phyloP scores from a whole-genome alignment of 2,329 filamentous ascomycete genomes.

The Fusarium fracticaudum region DNA sequence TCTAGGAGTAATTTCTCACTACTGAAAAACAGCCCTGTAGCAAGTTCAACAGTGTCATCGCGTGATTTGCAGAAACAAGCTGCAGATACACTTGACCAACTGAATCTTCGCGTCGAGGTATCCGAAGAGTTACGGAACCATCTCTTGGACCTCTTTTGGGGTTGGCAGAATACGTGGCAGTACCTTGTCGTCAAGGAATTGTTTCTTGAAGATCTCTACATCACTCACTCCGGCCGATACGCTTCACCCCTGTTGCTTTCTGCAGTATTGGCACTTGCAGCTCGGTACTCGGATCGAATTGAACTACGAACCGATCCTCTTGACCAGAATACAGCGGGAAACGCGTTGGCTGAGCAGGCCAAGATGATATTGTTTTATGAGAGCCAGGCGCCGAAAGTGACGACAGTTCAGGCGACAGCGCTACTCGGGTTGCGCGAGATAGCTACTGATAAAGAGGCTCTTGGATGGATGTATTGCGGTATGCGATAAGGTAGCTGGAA shows the following conservation, averaged over 20 bases:
- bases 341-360: not conserved
- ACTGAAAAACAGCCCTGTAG: not conserved
- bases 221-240: not conserved
- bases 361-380: not conserved
- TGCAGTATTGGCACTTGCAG: not conserved
- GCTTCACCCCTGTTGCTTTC: not conserved
- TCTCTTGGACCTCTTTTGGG: not conserved
- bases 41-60: not conserved
- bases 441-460: not conserved
- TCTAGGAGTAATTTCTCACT: not conserved
- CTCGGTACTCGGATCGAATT: not conserved
- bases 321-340: not conserved
- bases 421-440: not conserved
- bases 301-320: not conserved
- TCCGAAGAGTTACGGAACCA: not conserved
- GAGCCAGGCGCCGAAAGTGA: not conserved
- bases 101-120: not conserved
- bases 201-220: not conserved
- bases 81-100: not conserved
- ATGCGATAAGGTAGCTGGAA: too few species aligned
- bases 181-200: not conserved
- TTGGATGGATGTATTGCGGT: slow-evolving; percentile 2
- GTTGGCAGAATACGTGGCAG: slow-evolving; percentile 1
- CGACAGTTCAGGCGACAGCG: not conserved
- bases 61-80: not conserved